Evolutionary conservation across 345 rosid genomes (phyloP).

Genomic region (Aquilaria sinensis): DNA sequence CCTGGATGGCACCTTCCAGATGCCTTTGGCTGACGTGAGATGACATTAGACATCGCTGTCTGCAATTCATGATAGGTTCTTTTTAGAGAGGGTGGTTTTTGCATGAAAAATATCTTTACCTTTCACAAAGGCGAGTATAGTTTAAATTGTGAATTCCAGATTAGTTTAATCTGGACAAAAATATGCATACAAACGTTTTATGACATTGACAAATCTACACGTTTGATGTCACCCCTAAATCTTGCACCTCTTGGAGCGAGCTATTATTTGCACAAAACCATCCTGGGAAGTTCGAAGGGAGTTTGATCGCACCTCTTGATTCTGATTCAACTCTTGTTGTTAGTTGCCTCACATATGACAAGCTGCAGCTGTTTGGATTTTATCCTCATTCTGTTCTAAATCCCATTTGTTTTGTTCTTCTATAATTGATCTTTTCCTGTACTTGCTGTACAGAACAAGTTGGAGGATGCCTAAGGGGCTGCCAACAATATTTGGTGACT

Average conservation of each 20-base stretch:
- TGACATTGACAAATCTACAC: too few species aligned
- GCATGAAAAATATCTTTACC: constrained; percentile 3
- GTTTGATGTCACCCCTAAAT: background rate
- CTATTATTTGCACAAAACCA: background rate
- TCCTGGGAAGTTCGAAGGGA: background rate
- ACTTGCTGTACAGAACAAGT: constrained; percentile 52
- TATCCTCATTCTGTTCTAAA: constrained; percentile 36
- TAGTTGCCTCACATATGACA: constrained; percentile 12
- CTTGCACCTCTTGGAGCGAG: background rate
- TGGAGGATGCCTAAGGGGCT: constrained; percentile 69
- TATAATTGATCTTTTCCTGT: constrained; percentile 39
- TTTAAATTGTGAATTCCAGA: background rate
- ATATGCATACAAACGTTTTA: background rate
- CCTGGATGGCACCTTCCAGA: constrained; percentile 4
- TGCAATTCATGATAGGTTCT: background rate
- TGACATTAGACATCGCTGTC: background rate
- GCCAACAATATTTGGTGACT: constrained; percentile 74
- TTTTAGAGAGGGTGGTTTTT: background rate
- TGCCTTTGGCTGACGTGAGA: constrained; percentile 1
- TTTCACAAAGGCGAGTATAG: constrained; percentile 7
- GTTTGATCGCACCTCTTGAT: background rate
- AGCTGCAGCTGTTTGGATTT: constrained; percentile 32
- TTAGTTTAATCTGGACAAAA: background rate
- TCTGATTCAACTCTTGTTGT: constrained; percentile 23
- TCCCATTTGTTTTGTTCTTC: constrained; percentile 46